Evolutionary conservation across 768 basidiomycete species (phyloP).

Genomic region (Candolleomyces aberdarensis): DNA sequence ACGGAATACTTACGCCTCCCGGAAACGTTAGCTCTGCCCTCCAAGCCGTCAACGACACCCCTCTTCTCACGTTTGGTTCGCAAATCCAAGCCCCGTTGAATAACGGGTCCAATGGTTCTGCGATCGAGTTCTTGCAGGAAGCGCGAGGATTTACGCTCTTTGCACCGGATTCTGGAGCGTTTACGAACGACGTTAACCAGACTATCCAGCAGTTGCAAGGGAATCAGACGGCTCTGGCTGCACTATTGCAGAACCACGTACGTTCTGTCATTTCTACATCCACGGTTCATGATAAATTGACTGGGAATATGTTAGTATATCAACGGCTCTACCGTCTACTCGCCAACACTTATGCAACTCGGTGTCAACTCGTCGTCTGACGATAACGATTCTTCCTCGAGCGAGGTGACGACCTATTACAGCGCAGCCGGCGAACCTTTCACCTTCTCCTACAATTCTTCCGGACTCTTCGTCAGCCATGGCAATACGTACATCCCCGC

Average conservation of each 20-base stretch:
- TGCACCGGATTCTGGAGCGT: constrained; percentile 54
- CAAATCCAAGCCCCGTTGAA: constrained; percentile 19
- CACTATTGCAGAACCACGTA: constrained; percentile 61
- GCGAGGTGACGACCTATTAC: constrained; percentile 28
- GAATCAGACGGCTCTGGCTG: constrained; percentile 44
- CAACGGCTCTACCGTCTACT: constrained; percentile 69
- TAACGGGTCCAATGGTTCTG: constrained; percentile 33
- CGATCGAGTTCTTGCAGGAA: constrained; percentile 31
- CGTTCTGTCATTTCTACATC: constrained; percentile 15
- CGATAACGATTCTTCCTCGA: constrained; percentile 1
- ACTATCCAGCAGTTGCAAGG: constrained; percentile 28
- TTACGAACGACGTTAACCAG: constrained; percentile 32
- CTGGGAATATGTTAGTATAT: constrained; percentile 41
- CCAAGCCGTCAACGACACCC: constrained; percentile 38
- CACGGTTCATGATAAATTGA: background rate
- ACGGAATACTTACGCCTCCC: constrained; percentile 53
- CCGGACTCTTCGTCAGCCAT: constrained; percentile 53
- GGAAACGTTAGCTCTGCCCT: constrained; percentile 42
- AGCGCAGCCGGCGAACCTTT: constrained; percentile 59
- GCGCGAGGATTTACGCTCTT: constrained; percentile 64
- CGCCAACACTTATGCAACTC: constrained; percentile 36
- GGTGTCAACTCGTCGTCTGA: constrained; percentile 10
- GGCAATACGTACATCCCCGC: constrained; percentile 17
- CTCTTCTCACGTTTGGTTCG: constrained; percentile 30
- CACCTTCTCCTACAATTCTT: constrained; percentile 48